These are phyloP conservation scores for Sisymbrium altissimum DNA, from an alignment of 345 rosid species.

Conservation along the genomic window DNA sequence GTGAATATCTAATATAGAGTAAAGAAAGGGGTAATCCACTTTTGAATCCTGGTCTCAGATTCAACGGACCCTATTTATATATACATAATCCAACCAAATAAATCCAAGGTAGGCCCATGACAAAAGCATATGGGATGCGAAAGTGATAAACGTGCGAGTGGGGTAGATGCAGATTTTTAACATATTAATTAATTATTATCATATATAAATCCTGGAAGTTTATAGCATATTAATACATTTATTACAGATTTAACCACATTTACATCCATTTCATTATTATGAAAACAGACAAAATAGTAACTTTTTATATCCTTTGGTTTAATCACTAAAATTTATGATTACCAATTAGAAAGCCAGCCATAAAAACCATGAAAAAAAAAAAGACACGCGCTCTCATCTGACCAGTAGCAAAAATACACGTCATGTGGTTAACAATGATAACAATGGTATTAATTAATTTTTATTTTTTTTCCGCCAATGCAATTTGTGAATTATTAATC, in stretches of 20 bases:
- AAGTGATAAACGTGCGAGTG: conserved; percentile 9
- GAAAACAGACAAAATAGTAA: not conserved
- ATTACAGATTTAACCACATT: not conserved
- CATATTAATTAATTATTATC: too few species aligned
- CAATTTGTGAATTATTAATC: conserved; percentile 1
- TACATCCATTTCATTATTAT: not conserved
- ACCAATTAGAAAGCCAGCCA: not conserved
- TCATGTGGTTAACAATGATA: not conserved
- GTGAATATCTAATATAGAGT: not conserved
- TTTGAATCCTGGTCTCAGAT: not conserved
- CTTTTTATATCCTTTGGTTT: too few species aligned
- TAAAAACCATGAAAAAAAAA: conserved; percentile 27
- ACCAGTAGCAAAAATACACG: conserved; percentile 15
- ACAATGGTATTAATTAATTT: not conserved
- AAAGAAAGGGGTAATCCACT: not conserved
- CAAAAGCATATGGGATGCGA: conserved; percentile 14
- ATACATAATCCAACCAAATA: conserved; percentile 16
- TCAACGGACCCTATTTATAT: conserved; percentile 11
- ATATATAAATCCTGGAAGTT: too few species aligned
- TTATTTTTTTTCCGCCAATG: not conserved
- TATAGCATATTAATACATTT: not conserved
- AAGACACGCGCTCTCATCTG: not conserved
- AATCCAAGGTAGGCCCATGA: conserved; percentile 20
- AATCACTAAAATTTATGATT: too few species aligned
- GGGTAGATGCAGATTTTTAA: conserved; percentile 11